Evolutionary conservation across 2,329 filamentous ascomycete genomes (phyloP), one percentile per base, ranked within the genome.

Genomic region (Emergomyces africanus): DNA sequence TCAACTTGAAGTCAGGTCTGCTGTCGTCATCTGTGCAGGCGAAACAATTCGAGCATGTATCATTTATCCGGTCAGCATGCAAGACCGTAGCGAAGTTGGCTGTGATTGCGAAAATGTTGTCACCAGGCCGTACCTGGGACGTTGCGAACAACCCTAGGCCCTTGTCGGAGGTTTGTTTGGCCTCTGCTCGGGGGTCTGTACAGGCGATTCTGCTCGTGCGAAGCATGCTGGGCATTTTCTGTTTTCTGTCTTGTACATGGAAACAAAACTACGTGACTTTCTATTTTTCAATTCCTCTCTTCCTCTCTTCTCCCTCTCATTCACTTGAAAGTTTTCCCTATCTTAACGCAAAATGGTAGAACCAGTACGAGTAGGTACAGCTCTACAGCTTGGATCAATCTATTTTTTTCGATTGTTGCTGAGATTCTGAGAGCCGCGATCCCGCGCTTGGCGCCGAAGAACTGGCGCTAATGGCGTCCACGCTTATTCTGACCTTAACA

Each of bases 11-110:
- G 1, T 37, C 53, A 42, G 53, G 53, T 4, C n/a, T 67, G 61
- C 48, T 35, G 57, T 56, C 58, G 55, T 57, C 59, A 42, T 66
- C 64, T 18, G 60, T 61, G 50, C 64, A 62, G 18, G 60, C 60
- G 64, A 80, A 81, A 68, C 83, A 86, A 61, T 79, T 79, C 41
- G 80, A 77, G 67, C 83, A 86, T 15, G 78, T 80, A 62, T 81
- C 78, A 4, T 69, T 67, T 5, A 85, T 66, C n/a, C 78, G 73
- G 2, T 72, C 68, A 1, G 76, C 75, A 61, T 84, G 80, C 1
- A 85, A 69, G 18, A 81, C 79, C 0, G 77, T 77, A 48, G 83
- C 70, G 54, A 83, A 75, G 0, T 82, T 81, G 20, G 76, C 73
- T n/a, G 72, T 69, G 39, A 83, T 69, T 10, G 71, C 66, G 41